These are phyloP conservation scores for Monosporascus sp. DNA, from an alignment of 2,329 filamentous ascomycete species.

Conservation along the genomic window DNA sequence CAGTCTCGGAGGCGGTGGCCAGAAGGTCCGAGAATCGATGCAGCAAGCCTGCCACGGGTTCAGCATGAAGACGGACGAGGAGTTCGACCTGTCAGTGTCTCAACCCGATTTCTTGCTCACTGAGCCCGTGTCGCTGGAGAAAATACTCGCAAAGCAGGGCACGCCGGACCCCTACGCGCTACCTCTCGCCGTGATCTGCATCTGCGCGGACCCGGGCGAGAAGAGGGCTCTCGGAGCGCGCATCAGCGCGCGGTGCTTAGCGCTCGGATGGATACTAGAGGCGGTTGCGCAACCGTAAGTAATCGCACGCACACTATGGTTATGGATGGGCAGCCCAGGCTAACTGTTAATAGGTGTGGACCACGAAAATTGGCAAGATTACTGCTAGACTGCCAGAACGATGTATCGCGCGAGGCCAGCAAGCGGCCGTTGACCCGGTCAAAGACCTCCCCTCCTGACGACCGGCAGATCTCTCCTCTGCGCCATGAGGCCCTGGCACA, in stretches of 20 bases:
- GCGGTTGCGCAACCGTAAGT: background rate
- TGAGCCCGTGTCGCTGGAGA: background rate
- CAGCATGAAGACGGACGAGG: background rate
- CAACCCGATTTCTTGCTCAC: background rate
- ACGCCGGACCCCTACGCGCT: background rate
- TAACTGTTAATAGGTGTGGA: background rate
- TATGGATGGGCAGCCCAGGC: background rate
- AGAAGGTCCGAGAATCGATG: background rate
- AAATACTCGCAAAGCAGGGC: background rate
- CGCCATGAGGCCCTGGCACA: background rate
- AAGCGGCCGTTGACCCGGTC: background rate
- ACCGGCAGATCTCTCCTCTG: background rate
- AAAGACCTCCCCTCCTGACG: background rate
- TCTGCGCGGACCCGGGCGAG: background rate
- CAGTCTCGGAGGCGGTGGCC: background rate
- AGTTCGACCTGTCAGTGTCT: background rate
- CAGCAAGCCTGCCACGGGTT: background rate
- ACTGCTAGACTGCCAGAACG: background rate
- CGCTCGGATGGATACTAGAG: background rate
- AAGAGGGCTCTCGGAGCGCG: background rate
- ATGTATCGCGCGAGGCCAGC: background rate
- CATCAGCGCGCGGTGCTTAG: background rate
- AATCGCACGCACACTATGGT: background rate
- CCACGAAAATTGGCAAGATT: background rate
- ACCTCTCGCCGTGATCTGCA: background rate